Conservation (phyloP, 768 basidiomycete species). For the Dioszegia aurantiaca region DNA sequence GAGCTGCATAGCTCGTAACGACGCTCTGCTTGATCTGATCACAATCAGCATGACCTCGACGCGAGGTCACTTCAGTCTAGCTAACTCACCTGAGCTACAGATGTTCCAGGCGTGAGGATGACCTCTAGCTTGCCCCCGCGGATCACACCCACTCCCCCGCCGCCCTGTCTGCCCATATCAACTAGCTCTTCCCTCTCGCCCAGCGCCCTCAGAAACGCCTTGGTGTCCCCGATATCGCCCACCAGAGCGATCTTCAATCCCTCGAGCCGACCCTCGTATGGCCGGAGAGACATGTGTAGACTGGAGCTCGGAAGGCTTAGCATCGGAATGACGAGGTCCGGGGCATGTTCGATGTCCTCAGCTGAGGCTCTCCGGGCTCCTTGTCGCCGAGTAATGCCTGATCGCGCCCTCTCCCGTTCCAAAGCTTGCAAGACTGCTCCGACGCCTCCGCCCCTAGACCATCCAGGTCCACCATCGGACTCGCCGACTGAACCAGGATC, state of each 20-base stretch:
- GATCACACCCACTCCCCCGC: conserved; percentile 23
- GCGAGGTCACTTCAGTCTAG: neutral
- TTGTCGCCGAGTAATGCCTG: neutral
- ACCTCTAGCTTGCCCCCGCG: conserved; percentile 27
- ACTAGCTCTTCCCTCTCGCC: conserved; percentile 28
- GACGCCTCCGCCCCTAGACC: neutral
- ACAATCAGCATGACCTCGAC: neutral
- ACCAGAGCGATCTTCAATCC: conserved; percentile 16
- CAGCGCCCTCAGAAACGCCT: conserved; percentile 20
- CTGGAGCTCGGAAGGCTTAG: conserved; percentile 33
- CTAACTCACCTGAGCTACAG: conserved; percentile 21
- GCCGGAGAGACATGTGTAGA: conserved; percentile 31
- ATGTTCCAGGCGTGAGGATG: conserved; percentile 18
- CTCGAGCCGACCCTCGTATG: conserved; percentile 13
- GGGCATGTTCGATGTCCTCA: neutral
- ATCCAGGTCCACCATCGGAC: neutral
- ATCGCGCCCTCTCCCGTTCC: conserved; percentile 8
- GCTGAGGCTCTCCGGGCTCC: neutral
- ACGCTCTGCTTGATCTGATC: conserved; percentile 17
- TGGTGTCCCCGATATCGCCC: conserved; percentile 15
- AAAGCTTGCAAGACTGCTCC: conserved; percentile 8
- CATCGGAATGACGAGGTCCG: conserved; percentile 38
- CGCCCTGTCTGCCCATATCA: conserved; percentile 7
- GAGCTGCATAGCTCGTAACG: conserved; percentile 14
- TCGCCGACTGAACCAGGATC: conserved; percentile 18